Evolutionary conservation across 345 rosid species (phyloP).

Genomic region (Syzygium grande): DNA sequence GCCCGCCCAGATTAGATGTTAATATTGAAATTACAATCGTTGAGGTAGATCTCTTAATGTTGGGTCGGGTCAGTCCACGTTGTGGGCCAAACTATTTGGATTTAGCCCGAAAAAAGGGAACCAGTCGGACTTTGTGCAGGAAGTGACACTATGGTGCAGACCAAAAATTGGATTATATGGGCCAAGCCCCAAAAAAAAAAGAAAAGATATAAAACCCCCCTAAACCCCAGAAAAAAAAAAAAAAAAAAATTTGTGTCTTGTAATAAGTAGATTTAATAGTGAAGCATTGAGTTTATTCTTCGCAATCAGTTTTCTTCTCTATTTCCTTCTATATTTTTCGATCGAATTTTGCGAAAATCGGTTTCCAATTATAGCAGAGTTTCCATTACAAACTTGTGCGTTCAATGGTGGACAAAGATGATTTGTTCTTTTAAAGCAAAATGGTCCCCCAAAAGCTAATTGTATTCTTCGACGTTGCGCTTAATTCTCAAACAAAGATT

Average conservation of each 20-base stretch:
- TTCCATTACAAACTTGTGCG: neutral
- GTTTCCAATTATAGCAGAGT: neutral
- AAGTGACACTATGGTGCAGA: neutral
- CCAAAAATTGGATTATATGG: too few species aligned
- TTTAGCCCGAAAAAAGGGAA: neutral
- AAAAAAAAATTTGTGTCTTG: neutral
- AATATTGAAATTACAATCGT: neutral
- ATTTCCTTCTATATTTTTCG: neutral
- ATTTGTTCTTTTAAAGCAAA: neutral
- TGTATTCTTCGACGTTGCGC: fast-evolving
- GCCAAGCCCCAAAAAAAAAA: too few species aligned
- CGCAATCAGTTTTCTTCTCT: neutral
- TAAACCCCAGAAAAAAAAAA: too few species aligned
- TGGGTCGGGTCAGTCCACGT: neutral
- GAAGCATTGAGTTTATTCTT: neutral
- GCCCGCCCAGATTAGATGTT: neutral
- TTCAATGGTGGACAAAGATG: neutral
- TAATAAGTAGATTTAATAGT: neutral
- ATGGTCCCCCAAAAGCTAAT: neutral
- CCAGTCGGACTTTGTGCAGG: neutral
- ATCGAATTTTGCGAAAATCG: neutral
- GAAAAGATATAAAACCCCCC: neutral
- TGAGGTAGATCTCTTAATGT: neutral
- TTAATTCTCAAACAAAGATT: neutral
- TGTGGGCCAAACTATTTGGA: neutral